phyloP scores from a whole-genome alignment of 192 early-diverging fungal genomes.

The Coemansia pectinata region DNA sequence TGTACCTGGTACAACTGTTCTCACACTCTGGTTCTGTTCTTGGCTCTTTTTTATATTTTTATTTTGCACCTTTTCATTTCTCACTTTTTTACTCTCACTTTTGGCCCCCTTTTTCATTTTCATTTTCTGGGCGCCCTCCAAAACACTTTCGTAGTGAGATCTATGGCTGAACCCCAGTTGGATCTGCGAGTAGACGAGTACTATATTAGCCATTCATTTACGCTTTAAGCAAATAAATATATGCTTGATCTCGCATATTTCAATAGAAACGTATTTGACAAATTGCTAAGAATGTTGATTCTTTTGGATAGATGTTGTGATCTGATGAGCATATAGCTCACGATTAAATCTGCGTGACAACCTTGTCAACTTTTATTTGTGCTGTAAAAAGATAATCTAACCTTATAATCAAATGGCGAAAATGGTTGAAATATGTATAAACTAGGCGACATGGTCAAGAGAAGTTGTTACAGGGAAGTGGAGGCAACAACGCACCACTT shows the following conservation, averaged over 20 bases:
- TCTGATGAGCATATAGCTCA: too few relatives aligned
- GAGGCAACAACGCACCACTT: too few relatives aligned
- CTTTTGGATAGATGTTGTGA: too few relatives aligned
- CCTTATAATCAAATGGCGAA: too few relatives aligned
- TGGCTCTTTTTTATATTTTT: not conserved
- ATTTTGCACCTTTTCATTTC: not conserved
- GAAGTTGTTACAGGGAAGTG: too few relatives aligned
- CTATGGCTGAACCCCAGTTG: not conserved
- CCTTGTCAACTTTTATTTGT: too few relatives aligned
- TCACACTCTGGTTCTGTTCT: not conserved
- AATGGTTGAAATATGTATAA: too few relatives aligned
- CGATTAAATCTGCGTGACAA: too few relatives aligned
- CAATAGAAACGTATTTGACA: too few relatives aligned
- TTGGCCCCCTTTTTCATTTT: not conserved
- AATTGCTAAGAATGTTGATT: too few relatives aligned
- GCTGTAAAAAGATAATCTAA: too few relatives aligned
- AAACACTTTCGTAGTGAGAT: not conserved
- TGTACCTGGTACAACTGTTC: not conserved
- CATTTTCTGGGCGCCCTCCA: not conserved
- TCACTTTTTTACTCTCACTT: not conserved
- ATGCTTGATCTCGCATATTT: not conserved
- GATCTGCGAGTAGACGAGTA: not conserved
- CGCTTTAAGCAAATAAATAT: not conserved
- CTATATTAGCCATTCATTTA: not conserved
- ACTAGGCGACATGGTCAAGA: too few relatives aligned